phyloP scores from a whole-genome alignment of 2,329 filamentous ascomycete genomes.

The Ciborinia camelliae region DNA sequence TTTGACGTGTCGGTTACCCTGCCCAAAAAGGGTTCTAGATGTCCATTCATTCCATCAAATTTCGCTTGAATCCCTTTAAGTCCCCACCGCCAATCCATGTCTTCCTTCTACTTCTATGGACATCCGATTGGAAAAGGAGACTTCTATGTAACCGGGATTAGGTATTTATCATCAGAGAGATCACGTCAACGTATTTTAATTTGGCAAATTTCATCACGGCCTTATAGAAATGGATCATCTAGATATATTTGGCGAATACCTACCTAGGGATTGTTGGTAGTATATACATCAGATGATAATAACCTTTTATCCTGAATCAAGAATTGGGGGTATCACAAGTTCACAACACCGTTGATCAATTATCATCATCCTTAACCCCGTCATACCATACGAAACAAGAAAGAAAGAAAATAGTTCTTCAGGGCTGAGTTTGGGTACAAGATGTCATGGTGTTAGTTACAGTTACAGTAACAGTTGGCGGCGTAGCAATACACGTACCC shows the following conservation, averaged over 20 bases:
- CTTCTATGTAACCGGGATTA: background rate
- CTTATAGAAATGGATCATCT: too few relatives aligned
- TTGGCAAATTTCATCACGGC: background rate
- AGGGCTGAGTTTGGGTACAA: background rate
- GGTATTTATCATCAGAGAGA: background rate
- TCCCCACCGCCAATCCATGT: background rate
- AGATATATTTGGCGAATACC: background rate
- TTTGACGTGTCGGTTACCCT: background rate
- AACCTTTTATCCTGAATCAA: background rate
- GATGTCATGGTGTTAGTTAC: background rate
- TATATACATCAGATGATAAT: background rate
- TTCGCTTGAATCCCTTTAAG: background rate
- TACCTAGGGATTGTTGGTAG: too few relatives aligned
- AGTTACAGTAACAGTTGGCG: slow-evolving; percentile 1
- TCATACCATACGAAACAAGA: too few relatives aligned
- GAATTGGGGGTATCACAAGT: background rate
- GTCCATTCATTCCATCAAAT: background rate
- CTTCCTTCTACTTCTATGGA: background rate
- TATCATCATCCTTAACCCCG: background rate
- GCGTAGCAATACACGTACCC: slow-evolving; percentile 3
- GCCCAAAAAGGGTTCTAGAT: background rate
- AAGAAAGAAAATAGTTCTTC: background rate
- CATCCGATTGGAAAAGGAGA: too few relatives aligned
- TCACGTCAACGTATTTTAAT: background rate
- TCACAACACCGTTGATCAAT: background rate